Percentiles rank a stretch among this genome's conserved stretches.
These are phyloP conservation scores for Tylopilus sp. DNA, from an alignment of 1,284 basidiomycete species.

Conservation along the genomic window DNA sequence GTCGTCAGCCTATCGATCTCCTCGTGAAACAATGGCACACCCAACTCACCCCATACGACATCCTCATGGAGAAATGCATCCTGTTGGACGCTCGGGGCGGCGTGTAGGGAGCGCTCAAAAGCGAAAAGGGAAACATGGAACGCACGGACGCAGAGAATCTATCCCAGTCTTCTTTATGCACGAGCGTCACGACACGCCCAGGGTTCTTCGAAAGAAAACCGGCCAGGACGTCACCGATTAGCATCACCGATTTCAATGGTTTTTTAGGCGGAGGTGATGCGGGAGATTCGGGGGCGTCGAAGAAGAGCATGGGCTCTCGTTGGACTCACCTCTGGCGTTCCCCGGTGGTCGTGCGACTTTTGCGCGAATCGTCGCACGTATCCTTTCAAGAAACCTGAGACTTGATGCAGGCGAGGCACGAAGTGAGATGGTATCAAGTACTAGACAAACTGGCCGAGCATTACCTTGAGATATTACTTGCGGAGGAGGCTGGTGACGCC, in stretches of 20 bases:
- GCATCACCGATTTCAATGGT: too few species aligned
- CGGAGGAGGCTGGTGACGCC: constrained; percentile 59
- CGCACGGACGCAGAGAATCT: constrained; percentile 59
- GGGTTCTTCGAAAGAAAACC: constrained; percentile 46
- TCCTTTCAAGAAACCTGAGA: constrained; percentile 77
- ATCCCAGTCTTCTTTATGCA: constrained; percentile 83
- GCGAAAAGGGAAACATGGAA: neutral
- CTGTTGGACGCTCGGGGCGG: constrained; percentile 32
- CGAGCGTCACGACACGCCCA: constrained; percentile 81
- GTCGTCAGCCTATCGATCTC: neutral
- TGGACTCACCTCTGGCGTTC: constrained; percentile 62
- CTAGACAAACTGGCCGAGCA: neutral
- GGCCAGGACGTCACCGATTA: too few species aligned
- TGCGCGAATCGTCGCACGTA: constrained; percentile 85
- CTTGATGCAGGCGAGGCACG: constrained; percentile 32
- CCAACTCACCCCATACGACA: constrained; percentile 70
- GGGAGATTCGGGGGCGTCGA: neutral
- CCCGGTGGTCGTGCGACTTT: constrained; percentile 81
- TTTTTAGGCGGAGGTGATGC: too few species aligned
- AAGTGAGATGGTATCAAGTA: neutral
- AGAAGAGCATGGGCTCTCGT: neutral
- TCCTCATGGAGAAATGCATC: constrained; percentile 75
- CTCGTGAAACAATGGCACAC: neutral
- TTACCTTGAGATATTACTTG: constrained; percentile 58
- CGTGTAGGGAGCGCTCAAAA: neutral